phyloP scores from a whole-genome alignment of 257 asterid species.

The Solanum etuberosum region DNA sequence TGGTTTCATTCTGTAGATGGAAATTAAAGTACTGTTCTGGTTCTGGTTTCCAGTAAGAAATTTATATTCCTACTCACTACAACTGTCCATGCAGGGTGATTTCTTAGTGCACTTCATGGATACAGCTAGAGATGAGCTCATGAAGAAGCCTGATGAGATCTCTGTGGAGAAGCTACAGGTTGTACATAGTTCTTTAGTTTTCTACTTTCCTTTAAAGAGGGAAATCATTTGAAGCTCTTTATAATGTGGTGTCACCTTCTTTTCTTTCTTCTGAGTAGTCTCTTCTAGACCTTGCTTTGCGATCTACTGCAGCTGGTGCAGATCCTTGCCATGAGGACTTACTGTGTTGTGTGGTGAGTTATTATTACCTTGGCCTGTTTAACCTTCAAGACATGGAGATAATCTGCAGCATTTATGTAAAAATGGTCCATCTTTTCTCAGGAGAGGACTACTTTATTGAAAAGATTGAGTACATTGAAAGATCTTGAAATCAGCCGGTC shows the following conservation, averaged over 20 bases:
- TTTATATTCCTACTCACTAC: not conserved
- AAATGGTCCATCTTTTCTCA: conserved; percentile 16
- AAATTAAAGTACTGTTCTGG: not conserved
- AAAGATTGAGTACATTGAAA: conserved; percentile 75
- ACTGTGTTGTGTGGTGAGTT: conserved; percentile 87
- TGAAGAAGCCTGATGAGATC: conserved; percentile 85
- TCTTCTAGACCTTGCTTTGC: conserved; percentile 94
- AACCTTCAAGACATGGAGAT: not conserved
- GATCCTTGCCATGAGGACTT: conserved; percentile 96
- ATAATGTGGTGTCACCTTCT: not conserved
- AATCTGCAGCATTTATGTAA: not conserved
- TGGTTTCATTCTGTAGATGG: not conserved
- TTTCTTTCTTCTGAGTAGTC: conserved; percentile 39
- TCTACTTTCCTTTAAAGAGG: not conserved
- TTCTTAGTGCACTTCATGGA: conserved; percentile 97
- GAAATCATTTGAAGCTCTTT: not conserved
- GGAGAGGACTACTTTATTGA: conserved; percentile 82
- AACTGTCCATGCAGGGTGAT: conserved; percentile 70
- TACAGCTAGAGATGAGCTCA: conserved; percentile 88
- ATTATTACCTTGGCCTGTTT: conserved; percentile 2
- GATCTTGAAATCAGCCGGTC: conserved; percentile 63
- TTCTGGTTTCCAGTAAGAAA: not conserved
- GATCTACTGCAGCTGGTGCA: conserved; percentile 92
- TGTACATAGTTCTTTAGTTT: conserved; percentile 2
- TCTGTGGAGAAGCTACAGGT: conserved; percentile 96